Evolutionary conservation across 2,329 filamentous ascomycete species (phyloP).

Genomic region (Juglanconis sp.): DNA sequence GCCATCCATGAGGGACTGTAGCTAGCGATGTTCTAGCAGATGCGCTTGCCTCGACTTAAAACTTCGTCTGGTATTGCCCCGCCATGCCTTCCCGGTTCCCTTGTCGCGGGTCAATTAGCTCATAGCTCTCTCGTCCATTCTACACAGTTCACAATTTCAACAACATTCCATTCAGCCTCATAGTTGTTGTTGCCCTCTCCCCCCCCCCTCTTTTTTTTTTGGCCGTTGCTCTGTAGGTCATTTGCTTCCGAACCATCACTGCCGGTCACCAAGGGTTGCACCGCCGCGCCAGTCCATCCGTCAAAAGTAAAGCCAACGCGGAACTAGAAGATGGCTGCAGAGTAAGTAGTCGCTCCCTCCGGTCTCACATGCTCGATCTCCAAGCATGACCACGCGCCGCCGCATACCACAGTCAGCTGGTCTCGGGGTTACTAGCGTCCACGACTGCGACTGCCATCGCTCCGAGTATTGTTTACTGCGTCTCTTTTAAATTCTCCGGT

Average conservation of each 20-base stretch:
- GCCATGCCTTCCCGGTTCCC: not conserved
- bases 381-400: not conserved
- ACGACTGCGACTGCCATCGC: not conserved
- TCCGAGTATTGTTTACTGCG: not conserved
- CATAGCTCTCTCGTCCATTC: not conserved
- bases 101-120: not conserved
- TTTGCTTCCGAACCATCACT: too few species aligned
- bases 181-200: too few species aligned
- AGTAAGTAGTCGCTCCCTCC: slow-evolving; percentile 12
- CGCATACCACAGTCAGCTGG: not conserved
- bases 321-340: slow-evolving; percentile 13
- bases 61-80: not conserved
- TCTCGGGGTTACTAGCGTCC: not conserved
- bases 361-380: not conserved
- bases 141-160: not conserved
- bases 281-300: not conserved
- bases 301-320: not conserved
- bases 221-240: too few species aligned
- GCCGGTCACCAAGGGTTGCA: not conserved
- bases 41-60: slow-evolving; percentile 1
- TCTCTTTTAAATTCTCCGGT: too few species aligned
- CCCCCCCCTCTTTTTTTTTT: too few species aligned
- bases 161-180: not conserved
- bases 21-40: not conserved
- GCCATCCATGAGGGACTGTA: not conserved